Conservation (phyloP, 2,329 filamentous ascomycete genomes). For the Elsinoe arachidis region DNA sequence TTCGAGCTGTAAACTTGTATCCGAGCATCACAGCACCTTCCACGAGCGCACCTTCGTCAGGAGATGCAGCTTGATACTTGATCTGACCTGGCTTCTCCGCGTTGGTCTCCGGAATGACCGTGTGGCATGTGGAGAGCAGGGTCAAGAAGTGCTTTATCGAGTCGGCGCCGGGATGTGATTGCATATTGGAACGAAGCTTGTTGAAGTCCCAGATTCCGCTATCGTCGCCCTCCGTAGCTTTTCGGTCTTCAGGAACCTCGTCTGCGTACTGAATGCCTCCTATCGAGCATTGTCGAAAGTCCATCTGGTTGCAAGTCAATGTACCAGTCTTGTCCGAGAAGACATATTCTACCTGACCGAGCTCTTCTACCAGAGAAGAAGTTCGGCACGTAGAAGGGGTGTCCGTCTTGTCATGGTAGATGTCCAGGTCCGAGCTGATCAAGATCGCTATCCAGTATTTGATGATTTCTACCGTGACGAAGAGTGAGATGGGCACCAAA, state of each 20-base stretch:
- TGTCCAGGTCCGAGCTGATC: slow-evolving; percentile 95
- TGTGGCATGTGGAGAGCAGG: slow-evolving; percentile 84
- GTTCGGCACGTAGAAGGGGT: slow-evolving; percentile 94
- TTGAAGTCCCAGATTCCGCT: slow-evolving; percentile 80
- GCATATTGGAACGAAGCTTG: slow-evolving; percentile 60
- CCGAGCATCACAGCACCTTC: slow-evolving; percentile 79
- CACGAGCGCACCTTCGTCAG: slow-evolving; percentile 93
- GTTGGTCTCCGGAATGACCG: slow-evolving; percentile 84
- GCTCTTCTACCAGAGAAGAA: slow-evolving; percentile 89
- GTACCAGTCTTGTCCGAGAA: slow-evolving; percentile 98
- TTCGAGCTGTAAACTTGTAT: slow-evolving; percentile 84
- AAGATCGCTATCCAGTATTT: slow-evolving; percentile 98
- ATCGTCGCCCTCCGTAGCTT: slow-evolving; percentile 68
- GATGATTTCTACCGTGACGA: slow-evolving; percentile 94
- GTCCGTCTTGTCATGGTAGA: slow-evolving; percentile 92
- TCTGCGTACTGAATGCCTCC: slow-evolving; percentile 89
- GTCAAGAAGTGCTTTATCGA: slow-evolving; percentile 76
- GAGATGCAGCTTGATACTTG: slow-evolving; percentile 96
- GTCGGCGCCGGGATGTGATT: slow-evolving; percentile 47
- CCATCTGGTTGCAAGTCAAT: slow-evolving; percentile 97
- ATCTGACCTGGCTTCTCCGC: slow-evolving; percentile 71
- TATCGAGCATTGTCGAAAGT: slow-evolving; percentile 92
- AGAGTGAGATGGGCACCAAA: slow-evolving; percentile 91
- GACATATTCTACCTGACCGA: slow-evolving; percentile 97
- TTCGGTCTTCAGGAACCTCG: slow-evolving; percentile 81